Percentiles rank a stretch among this genome's conserved stretches.
phyloP scores from a whole-genome alignment of 805 yeast genomes.

The Wickerhamomyces chambardii region DNA sequence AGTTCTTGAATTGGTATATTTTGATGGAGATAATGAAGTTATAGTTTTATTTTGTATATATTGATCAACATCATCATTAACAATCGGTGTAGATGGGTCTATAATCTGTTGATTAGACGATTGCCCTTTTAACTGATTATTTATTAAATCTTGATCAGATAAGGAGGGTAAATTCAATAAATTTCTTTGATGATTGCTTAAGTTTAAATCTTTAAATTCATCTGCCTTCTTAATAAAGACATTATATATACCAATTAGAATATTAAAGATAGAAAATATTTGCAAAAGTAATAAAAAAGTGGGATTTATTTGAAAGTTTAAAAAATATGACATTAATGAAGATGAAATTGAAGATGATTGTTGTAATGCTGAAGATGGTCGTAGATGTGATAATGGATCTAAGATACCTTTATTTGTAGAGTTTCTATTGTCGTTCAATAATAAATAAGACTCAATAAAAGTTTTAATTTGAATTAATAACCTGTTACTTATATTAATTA shows the following conservation, averaged over 20 bases:
- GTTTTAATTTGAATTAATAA: too few species aligned
- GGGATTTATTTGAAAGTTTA: slow-evolving; percentile 8
- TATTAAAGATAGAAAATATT: slow-evolving; percentile 19
- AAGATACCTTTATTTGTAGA: too few species aligned
- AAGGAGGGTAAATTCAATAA: slow-evolving; percentile 21
- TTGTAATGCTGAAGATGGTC: slow-evolving; percentile 12
- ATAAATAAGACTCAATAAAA: too few species aligned
- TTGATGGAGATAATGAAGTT: not conserved
- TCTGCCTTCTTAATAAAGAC: slow-evolving; percentile 19
- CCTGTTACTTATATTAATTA: slow-evolving; percentile 11
- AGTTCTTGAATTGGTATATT: not conserved
- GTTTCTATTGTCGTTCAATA: too few species aligned
- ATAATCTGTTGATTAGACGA: too few species aligned
- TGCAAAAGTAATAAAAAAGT: slow-evolving; percentile 18
- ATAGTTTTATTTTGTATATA: too few species aligned
- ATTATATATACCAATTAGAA: slow-evolving; percentile 19
- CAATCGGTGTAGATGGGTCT: too few species aligned
- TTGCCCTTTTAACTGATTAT: not conserved
- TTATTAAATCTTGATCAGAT: slow-evolving; percentile 4
- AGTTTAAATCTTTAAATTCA: slow-evolving; percentile 22
- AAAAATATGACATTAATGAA: slow-evolving; percentile 3
- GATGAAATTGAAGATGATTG: slow-evolving; percentile 9
- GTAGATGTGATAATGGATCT: slow-evolving; percentile 4
- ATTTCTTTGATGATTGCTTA: slow-evolving; percentile 22
- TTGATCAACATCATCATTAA: too few species aligned